Conservation (phyloP, 768 basidiomycete genomes). For the Boletus coccyginus region DNA sequence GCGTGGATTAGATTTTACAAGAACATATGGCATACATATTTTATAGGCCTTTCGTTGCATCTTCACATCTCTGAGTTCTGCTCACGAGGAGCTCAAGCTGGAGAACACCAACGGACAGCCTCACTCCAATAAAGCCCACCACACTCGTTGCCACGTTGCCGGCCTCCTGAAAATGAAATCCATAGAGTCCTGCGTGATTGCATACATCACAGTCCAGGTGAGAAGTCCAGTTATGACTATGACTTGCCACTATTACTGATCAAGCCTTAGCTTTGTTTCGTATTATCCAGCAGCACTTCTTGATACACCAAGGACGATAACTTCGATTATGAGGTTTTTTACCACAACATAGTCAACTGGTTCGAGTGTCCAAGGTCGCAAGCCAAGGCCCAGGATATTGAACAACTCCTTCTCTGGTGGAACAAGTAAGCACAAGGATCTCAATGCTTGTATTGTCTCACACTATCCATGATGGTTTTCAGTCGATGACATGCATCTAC, state of each 20-base stretch:
- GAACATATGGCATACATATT: not conserved
- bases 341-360: constrained; percentile 13
- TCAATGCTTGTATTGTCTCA: not conserved
- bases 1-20: not conserved
- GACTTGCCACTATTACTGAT: too few relatives aligned
- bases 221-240: not conserved
- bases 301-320: constrained; percentile 6
- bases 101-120: too few relatives aligned
- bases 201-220: constrained; percentile 28
- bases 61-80: not conserved
- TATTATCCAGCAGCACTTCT: constrained; percentile 1
- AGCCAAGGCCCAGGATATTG: not conserved
- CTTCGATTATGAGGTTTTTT: constrained; percentile 12
- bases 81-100: not conserved
- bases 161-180: constrained; percentile 4
- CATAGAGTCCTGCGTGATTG: constrained; percentile 19
- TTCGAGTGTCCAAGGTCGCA: constrained; percentile 6
- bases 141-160: constrained; percentile 8
- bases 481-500: not conserved
- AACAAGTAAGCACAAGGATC: constrained; percentile 1
- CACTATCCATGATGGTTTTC: not conserved
- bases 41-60: constrained; percentile 17
- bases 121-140: not conserved
- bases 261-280: constrained; percentile 14
- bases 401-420: constrained; percentile 13